Base-by-base conservation (phyloP, 768 basidiomycete genomes). In the Cubamyces sp. region DNA sequence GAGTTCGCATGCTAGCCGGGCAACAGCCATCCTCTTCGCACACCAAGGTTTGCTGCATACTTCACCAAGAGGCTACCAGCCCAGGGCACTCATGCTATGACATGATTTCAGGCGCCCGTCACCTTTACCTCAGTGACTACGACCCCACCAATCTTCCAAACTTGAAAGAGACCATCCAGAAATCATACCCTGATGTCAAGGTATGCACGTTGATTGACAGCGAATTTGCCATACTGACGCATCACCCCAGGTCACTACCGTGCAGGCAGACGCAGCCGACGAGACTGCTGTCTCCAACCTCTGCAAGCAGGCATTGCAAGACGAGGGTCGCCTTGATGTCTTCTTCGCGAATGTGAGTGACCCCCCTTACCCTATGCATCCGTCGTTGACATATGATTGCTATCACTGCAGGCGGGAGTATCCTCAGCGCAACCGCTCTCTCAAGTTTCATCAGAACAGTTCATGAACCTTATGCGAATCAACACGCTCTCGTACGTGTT, bases 301-400 rank as follows among this genome's bases (percentile, higher is more conserved):
- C 1, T 94, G 94, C 73, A 77, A 87, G 59, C 86, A 79, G 60
- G 92, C 90, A 2, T 69, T 94, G 34, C 75, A 82, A 45, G 94
- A 97, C 62, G 88, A 96, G 71, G 94, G 94, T 9, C 82, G 86
- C 61, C 79, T 98, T 14, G 96, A 98, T 67, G 87, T 96, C 65
- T 97, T 97, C 81, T 98, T 95, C 71, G 96, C 96, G 37, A 97
- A 98, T 72, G 95, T 93, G 69, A 54, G 85, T 69, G 26, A 18
- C 8, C 1, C 16, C 34, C 14, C 55, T 16, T 14, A 14, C 9
- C 14, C 14, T 30, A 5, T n/a, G 5, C 19, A 47, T 47, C 14
- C 19, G 14, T 14, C n/a, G 9, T 19, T 7, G n/a, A 25, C n/a
- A 30, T 52, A 12, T 21, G 42, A 30, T 48, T 48, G 5, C 16